phyloP scores from a whole-genome alignment of 2,329 filamentous ascomycete species.

The Pestalotiopsis sp. region DNA sequence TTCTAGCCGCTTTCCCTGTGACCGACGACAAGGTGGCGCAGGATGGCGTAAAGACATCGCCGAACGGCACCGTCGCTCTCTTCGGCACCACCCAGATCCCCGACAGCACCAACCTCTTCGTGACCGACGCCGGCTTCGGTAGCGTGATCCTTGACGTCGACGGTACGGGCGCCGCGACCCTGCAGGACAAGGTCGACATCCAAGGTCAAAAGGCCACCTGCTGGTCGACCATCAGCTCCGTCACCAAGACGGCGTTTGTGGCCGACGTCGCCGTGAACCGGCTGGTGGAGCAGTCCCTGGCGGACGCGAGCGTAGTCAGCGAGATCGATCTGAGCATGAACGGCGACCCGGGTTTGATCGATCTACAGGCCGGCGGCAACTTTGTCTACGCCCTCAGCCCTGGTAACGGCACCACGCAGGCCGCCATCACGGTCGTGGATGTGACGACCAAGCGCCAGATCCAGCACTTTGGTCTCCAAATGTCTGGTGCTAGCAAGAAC shows the following conservation, averaged over 20 bases:
- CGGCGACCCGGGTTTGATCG: slow-evolving; percentile 57
- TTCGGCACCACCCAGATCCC: slow-evolving; percentile 56
- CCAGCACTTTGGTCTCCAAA: slow-evolving; percentile 3
- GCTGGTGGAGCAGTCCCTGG: slow-evolving; percentile 58
- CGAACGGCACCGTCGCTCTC: slow-evolving; percentile 57
- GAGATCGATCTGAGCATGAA: slow-evolving; percentile 45
- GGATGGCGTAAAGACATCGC: slow-evolving; percentile 42
- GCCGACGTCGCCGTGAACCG: slow-evolving; percentile 56
- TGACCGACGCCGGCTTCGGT: slow-evolving; percentile 63
- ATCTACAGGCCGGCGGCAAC: slow-evolving; percentile 52
- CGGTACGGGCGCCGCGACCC: slow-evolving; percentile 30
- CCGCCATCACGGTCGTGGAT: slow-evolving; percentile 42
- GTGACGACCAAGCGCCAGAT: slow-evolving; percentile 1
- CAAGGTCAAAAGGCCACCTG: slow-evolving; percentile 58
- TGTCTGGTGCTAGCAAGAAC: slow-evolving; percentile 6
- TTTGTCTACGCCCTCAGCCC: slow-evolving; percentile 62
- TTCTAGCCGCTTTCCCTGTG: slow-evolving; percentile 55
- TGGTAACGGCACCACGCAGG: slow-evolving; percentile 46
- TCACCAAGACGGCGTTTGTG: slow-evolving; percentile 58
- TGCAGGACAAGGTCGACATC: slow-evolving; percentile 44
- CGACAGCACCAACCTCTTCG: slow-evolving; percentile 48
- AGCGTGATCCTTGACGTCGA: slow-evolving; percentile 51
- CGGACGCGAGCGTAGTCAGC: slow-evolving; percentile 49
- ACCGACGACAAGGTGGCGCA: slow-evolving; percentile 21
- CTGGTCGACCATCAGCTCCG: slow-evolving; percentile 55